Evolutionary conservation across 495 filamentous ascomycete genomes (phyloP).

Genomic region (Bacidia gigantensis): DNA sequence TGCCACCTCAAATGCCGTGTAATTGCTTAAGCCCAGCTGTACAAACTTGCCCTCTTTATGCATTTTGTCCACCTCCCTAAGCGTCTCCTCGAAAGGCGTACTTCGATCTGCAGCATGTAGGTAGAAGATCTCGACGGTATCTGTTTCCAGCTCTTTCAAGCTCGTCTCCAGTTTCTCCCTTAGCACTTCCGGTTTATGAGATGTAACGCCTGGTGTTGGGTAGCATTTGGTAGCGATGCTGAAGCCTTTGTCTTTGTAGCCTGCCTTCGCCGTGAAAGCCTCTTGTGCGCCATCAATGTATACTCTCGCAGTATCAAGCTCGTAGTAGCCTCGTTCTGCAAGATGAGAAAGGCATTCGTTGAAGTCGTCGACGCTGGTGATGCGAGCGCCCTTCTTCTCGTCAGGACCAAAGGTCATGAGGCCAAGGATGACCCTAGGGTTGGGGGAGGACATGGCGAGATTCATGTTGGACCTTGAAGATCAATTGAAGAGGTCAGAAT

Average conservation of each 20-base stretch:
- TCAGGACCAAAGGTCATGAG: constrained; percentile 47
- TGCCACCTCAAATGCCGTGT: constrained; percentile 79
- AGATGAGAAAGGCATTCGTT: constrained; percentile 53
- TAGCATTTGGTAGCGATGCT: constrained; percentile 78
- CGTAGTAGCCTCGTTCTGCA: constrained; percentile 59
- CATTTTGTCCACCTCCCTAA: constrained; percentile 61
- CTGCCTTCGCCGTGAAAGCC: constrained; percentile 58
- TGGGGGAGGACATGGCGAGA: not conserved
- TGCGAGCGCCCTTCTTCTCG: constrained; percentile 44
- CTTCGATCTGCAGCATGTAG: constrained; percentile 74
- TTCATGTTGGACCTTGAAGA: not conserved
- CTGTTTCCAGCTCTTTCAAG: constrained; percentile 55
- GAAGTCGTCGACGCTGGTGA: constrained; percentile 55
- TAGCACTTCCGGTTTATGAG: constrained; percentile 47
- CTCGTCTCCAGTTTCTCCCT: constrained; percentile 47
- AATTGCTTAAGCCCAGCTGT: constrained; percentile 69
- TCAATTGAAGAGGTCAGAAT: not conserved
- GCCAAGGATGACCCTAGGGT: constrained; percentile 36
- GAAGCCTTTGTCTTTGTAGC: constrained; percentile 71
- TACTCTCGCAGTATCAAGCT: constrained; percentile 64
- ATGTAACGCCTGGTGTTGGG: constrained; percentile 37
- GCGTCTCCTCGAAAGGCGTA: constrained; percentile 65
- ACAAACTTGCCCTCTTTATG: constrained; percentile 85
- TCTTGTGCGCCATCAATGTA: constrained; percentile 59
- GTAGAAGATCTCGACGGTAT: constrained; percentile 78